Evolutionary conservation across 1,284 basidiomycete genomes (phyloP), one percentile per base, ranked within the genome.

Genomic region (Phellinidium pouzarii): DNA sequence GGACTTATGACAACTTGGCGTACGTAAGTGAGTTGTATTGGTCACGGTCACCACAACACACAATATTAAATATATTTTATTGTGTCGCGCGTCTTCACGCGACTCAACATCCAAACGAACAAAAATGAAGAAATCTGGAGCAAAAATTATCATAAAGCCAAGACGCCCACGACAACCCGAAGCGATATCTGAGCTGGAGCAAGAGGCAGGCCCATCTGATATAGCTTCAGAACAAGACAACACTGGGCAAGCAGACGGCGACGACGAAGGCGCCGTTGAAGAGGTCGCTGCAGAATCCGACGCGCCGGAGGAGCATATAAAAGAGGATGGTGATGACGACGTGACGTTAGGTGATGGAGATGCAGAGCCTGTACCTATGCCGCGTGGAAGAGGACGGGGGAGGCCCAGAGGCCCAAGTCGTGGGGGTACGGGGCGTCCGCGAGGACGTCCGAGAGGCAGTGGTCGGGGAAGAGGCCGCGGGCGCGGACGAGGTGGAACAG

Each of bases 131-230:
- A 48, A 31, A 14, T 55, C 56, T 19, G 53, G 56, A 11, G 62
- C 61, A 25, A 79, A 77, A 69, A 80, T 79, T 52, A 72, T 79
- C 36, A 76, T 79, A 56, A 79, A 74, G 59, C 71, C 76, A 2
- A 71, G 76, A 46, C 55, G 65, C 27, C 59, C 68, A 50, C 60
- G 61, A 51, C 60, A 66, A 26, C 61, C 63, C 42, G 57, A 64
- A 34, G 50, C 62, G n/a, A 50, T 59, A 8, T 60, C 62, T 9
- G 57, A 61, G 12, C 56, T 23, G 6, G 56, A 56, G 23, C 50
- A 44, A 3, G 55, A 50, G 12, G 7, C 7, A 6, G 50, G 40
- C 14, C 37, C 34, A 5, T 46, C 48, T 14, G 49, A 56, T 25
- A 43, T 44, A 8, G 48, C 25, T 2, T 47, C 43, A 29, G 52